Conservation (phyloP, 306 rosid species). For the Corylus heterophylla region DNA sequence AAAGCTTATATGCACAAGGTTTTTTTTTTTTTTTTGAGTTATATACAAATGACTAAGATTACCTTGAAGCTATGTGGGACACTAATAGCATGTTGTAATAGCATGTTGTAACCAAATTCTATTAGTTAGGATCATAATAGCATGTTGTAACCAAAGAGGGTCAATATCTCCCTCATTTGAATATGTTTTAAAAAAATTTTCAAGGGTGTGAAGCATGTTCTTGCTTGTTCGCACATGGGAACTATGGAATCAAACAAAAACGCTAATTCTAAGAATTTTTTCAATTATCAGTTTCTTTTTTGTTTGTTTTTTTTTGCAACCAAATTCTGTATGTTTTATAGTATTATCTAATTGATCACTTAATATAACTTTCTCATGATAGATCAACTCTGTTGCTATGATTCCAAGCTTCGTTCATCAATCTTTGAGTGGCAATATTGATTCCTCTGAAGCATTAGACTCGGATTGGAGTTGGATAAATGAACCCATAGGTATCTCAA, state of each 20-base stretch:
- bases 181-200: background rate
- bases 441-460: constrained; percentile 48
- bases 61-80: no score
- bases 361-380: constrained; percentile 24
- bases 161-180: background rate
- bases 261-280: background rate
- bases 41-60: no score
- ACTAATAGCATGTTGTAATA: no score
- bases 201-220: background rate
- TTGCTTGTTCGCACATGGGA: background rate
- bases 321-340: background rate
- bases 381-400: constrained; percentile 72
- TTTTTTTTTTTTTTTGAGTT: no score
- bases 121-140: no score
- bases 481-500: constrained; percentile 92
- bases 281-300: background rate
- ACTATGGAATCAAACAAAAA: background rate
- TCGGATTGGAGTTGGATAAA: constrained; percentile 79
- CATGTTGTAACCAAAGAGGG: background rate
- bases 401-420: constrained; percentile 58
- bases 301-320: background rate
- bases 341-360: background rate
- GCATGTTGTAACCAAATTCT: background rate
- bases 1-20: no score
- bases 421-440: constrained; percentile 43